Evolutionary conservation across 2,329 filamentous ascomycete genomes (phyloP).

Genomic region (Aspergillus puulaauensis): DNA sequence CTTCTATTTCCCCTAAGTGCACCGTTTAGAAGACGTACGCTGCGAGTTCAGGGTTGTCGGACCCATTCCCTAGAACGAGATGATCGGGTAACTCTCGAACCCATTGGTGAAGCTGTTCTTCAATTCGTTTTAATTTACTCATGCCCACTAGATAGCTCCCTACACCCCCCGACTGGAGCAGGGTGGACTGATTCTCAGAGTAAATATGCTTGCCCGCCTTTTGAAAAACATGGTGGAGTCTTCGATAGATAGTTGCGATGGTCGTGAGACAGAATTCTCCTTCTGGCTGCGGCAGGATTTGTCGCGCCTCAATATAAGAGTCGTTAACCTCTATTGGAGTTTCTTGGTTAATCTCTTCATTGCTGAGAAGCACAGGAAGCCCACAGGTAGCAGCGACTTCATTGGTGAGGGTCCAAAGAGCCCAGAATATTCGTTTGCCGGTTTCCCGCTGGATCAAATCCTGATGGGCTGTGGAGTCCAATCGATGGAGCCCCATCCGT

Average conservation of each 20-base stretch:
- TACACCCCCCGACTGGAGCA: not conserved
- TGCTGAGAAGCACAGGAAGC: constrained; percentile 3
- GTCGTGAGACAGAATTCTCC: not conserved
- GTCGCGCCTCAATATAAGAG: not conserved
- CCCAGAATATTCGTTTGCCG: constrained; percentile 11
- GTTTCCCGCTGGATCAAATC: not conserved
- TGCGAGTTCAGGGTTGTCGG: too few species aligned
- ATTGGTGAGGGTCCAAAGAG: constrained; percentile 5
- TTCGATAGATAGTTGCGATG: not conserved
- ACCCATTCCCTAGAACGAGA: too few species aligned
- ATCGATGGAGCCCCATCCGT: constrained; percentile 13
- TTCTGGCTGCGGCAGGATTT: not conserved
- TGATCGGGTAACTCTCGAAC: too few species aligned
- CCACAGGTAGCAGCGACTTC: constrained; percentile 7
- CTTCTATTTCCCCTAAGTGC: not conserved
- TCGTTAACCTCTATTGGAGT: not conserved
- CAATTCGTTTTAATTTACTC: constrained; percentile 2
- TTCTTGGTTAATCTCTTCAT: constrained; percentile 7
- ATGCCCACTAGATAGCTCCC: constrained; percentile 9
- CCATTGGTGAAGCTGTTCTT: constrained; percentile 1
- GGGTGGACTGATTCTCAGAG: not conserved
- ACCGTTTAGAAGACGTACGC: not conserved
- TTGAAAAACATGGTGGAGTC: not conserved
- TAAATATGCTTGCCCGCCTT: not conserved
- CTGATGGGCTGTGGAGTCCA: not conserved